Percentiles rank a stretch among this genome's conserved stretches.
Conservation (phyloP, 768 basidiomycete genomes). For the Holtermanniella nyarrowii region DNA sequence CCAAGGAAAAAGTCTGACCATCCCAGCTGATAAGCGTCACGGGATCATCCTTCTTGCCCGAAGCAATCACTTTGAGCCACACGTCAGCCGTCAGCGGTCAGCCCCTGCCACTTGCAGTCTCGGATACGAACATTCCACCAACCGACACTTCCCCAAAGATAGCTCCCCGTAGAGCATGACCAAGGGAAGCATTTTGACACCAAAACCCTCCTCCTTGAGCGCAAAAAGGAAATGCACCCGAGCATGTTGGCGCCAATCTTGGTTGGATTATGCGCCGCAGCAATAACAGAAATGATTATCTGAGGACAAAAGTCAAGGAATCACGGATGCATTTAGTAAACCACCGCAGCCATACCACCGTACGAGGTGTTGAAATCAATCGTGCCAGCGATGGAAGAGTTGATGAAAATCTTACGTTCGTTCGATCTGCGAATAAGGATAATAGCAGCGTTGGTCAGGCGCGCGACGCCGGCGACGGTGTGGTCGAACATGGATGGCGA, state of each 20-base stretch:
- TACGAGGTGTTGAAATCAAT: background rate
- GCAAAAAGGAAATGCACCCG: background rate
- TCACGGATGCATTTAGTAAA: no score
- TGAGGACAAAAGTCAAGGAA: no score
- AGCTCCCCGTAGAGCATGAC: background rate
- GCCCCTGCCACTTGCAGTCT: no score
- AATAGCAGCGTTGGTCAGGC: background rate
- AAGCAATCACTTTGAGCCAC: background rate
- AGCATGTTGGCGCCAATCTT: background rate
- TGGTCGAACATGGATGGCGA: background rate
- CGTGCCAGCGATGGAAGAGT: background rate
- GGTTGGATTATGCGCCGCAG: background rate
- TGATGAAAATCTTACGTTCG: background rate
- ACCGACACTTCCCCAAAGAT: background rate
- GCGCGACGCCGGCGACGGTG: background rate
- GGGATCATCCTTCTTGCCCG: background rate
- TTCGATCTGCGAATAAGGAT: background rate
- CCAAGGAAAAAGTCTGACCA: background rate
- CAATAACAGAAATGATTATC: no score
- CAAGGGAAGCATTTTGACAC: background rate
- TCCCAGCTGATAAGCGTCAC: background rate
- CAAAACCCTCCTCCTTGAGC: background rate
- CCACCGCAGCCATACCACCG: background rate
- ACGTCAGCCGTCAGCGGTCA: no score
- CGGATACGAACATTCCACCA: background rate